A percentile compares a stretch with the other conserved stretches of the same genome.
phyloP scores from a whole-genome alignment of 768 basidiomycete genomes.

The Hydnomerulius pinastri region DNA sequence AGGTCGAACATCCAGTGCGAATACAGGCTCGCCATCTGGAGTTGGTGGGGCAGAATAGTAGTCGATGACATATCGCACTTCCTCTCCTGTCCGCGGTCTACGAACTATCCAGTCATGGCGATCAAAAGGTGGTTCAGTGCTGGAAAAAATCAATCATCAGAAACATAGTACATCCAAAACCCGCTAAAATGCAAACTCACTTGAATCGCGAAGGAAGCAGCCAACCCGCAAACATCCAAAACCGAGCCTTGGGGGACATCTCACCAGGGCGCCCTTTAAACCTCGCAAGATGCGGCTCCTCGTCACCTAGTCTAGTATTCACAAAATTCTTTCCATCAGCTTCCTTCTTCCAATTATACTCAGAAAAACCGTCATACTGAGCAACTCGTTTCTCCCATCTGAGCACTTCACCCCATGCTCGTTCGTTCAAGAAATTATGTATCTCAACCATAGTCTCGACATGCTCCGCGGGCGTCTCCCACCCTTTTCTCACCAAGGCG shows the following conservation, averaged over 20 bases:
- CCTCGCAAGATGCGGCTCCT: constrained; percentile 72
- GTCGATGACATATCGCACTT: constrained; percentile 96
- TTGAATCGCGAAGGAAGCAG: constrained; percentile 88
- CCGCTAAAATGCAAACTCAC: constrained; percentile 45
- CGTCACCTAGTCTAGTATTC: constrained; percentile 46
- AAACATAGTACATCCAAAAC: not conserved
- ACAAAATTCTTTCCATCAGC: constrained; percentile 4
- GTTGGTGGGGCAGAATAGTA: constrained; percentile 95
- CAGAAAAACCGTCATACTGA: constrained; percentile 16
- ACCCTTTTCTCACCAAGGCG: constrained; percentile 92
- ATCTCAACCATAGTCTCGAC: constrained; percentile 97
- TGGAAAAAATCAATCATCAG: constrained; percentile 33
- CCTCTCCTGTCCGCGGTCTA: constrained; percentile 73
- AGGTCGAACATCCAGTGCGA: constrained; percentile 93
- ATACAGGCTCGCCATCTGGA: constrained; percentile 90
- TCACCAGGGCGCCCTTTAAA: constrained; percentile 93
- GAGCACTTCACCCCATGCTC: constrained; percentile 93
- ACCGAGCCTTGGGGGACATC: constrained; percentile 90
- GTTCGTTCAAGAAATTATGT: constrained; percentile 97
- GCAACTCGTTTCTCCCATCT: constrained; percentile 81
- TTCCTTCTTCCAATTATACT: not conserved
- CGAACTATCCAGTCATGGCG: constrained; percentile 97
- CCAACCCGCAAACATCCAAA: constrained; percentile 86
- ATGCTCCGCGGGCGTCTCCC: constrained; percentile 96
- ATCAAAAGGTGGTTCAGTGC: constrained; percentile 93